phyloP scores from a whole-genome alignment of 371 early-diverging fungal genomes.

The Encephalitozoon intestinalis region DNA sequence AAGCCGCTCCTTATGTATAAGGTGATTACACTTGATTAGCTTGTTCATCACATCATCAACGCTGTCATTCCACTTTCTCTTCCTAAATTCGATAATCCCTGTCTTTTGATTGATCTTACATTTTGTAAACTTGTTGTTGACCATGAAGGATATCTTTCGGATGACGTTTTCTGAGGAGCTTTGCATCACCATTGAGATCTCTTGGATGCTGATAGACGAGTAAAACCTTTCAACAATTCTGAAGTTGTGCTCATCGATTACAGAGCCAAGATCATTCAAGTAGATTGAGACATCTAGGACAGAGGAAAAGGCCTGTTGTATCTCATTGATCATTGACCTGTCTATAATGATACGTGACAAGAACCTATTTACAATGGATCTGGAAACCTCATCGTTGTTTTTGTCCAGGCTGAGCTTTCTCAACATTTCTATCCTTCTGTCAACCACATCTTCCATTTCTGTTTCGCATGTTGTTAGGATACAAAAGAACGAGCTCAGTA shows the following conservation, averaged over 20 bases:
- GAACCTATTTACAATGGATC: conserved; percentile 47
- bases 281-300: not conserved
- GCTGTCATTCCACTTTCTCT: conserved; percentile 38
- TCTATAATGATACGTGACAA: conserved; percentile 17
- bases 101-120: conserved; percentile 54
- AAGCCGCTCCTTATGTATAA: conserved; percentile 45
- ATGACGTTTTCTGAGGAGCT: conserved; percentile 30
- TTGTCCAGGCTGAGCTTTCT: conserved; percentile 29
- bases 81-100: conserved; percentile 45
- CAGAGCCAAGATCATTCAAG: not conserved
- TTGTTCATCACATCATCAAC: conserved; percentile 49
- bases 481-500: conserved; percentile 20
- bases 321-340: not conserved
- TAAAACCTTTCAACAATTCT: conserved; percentile 43
- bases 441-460: not conserved
- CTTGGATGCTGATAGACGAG: conserved; percentile 31
- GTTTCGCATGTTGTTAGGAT: conserved; percentile 24
- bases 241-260: conserved; percentile 56
- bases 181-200: conserved; percentile 35
- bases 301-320: conserved; percentile 1
- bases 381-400: conserved; percentile 39
- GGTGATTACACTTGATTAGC: conserved; percentile 54
- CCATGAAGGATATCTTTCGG: conserved; percentile 47
- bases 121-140: conserved; percentile 38
- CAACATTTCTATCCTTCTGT: conserved; percentile 8